Conservation (phyloP, 306 rosid genomes). For the Cucumis cinereus region DNA sequence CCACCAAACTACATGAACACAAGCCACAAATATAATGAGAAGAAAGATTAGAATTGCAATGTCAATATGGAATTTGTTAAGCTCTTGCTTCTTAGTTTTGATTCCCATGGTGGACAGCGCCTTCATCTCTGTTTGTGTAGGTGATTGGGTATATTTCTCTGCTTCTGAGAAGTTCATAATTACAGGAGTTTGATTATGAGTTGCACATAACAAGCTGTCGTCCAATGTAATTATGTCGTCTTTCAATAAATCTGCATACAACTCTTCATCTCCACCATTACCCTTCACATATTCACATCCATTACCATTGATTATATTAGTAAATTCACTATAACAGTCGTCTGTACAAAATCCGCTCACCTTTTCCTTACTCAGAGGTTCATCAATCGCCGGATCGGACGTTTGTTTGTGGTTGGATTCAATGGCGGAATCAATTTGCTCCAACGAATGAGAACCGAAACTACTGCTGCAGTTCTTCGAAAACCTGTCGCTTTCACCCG, state of each 20-base stretch:
- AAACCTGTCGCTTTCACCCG: constrained; percentile 19
- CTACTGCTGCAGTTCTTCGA: constrained; percentile 43
- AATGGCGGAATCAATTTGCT: constrained; percentile 51
- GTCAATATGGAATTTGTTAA: background rate
- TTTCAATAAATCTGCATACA: constrained; percentile 65
- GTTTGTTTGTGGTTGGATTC: constrained; percentile 36
- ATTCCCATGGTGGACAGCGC: constrained; percentile 39
- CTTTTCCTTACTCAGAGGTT: constrained; percentile 29
- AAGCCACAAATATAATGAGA: background rate
- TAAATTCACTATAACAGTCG: too few relatives aligned
- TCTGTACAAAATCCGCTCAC: constrained; percentile 10
- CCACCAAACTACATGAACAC: background rate
- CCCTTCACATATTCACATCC: constrained; percentile 17
- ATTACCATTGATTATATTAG: too few relatives aligned
- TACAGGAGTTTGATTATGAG: background rate
- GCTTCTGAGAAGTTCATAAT: constrained; percentile 3
- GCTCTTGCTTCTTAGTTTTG: constrained; percentile 1
- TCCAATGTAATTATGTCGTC: constrained; percentile 72
- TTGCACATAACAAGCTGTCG: constrained; percentile 20
- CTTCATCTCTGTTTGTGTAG: background rate
- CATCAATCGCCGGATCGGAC: constrained; percentile 26
- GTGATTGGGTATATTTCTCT: constrained; percentile 12
- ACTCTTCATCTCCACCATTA: constrained; percentile 50
- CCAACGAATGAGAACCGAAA: constrained; percentile 50
- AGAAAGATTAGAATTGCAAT: background rate